A percentile compares a stretch with the other conserved stretches of the same genome.
phyloP scores from a whole-genome alignment of 164 flowering plant species.

The Brasenia schreberi region DNA sequence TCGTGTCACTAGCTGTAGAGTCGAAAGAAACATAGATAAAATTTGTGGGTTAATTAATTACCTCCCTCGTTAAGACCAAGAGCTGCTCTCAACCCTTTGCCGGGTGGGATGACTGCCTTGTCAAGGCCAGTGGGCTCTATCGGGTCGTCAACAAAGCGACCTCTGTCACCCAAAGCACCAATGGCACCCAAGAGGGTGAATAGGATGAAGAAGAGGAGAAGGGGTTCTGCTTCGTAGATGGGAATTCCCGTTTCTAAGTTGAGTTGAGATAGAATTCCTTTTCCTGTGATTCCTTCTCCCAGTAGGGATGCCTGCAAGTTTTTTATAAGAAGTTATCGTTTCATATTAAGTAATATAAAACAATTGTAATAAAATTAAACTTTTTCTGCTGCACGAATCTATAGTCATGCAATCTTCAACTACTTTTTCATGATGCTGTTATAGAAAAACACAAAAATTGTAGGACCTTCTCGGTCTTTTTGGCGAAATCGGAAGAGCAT shows the following conservation, averaged over 20 bases:
- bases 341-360: no score
- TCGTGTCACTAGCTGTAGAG: no score
- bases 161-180: slow-evolving; percentile 93
- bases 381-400: no score
- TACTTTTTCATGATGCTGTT: no score
- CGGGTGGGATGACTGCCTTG: slow-evolving; percentile 70
- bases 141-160: slow-evolving; percentile 75
- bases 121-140: slow-evolving; percentile 45
- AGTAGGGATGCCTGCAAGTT: slow-evolving; percentile 68
- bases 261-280: slow-evolving; percentile 82
- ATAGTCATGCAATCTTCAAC: no score
- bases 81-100: slow-evolving; percentile 52
- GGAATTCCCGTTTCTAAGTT: slow-evolving; percentile 94
- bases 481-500: no score
- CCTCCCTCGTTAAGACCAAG: slow-evolving; percentile 87
- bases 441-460: no score
- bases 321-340: no score
- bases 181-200: slow-evolving; percentile 93
- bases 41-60: slow-evolving; percentile 10
- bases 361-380: no score
- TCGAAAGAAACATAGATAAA: no score
- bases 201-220: slow-evolving; percentile 90
- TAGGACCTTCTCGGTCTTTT: no score
- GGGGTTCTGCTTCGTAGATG: slow-evolving; percentile 94
- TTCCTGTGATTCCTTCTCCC: slow-evolving; percentile 92